Conservation (phyloP, 2,329 filamentous ascomycete genomes). For the Cladosporium cucumerinum region DNA sequence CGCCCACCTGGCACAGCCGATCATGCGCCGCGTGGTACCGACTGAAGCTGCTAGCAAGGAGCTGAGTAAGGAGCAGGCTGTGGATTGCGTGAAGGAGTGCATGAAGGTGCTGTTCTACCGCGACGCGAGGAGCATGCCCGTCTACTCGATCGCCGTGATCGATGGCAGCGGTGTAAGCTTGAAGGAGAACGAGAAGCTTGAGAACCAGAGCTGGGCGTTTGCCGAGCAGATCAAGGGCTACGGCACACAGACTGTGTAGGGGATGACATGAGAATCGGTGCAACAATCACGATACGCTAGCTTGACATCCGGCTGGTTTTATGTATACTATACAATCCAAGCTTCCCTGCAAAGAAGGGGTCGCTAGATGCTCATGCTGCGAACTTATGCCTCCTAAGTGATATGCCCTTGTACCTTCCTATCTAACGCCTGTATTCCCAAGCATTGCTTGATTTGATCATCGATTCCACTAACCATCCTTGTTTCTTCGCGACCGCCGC, state of each 20-base stretch:
- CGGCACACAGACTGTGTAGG: slow-evolving; percentile 66
- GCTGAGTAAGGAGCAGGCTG: slow-evolving; percentile 72
- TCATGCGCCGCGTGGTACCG: slow-evolving; percentile 78
- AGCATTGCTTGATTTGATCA: background rate
- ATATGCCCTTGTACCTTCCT: background rate
- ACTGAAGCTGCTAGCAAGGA: slow-evolving; percentile 74
- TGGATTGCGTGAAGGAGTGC: slow-evolving; percentile 81
- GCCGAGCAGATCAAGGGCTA: slow-evolving; percentile 93
- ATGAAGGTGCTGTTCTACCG: slow-evolving; percentile 99
- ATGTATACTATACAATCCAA: slow-evolving; percentile 16
- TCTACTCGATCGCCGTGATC: slow-evolving; percentile 86
- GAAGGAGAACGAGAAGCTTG: slow-evolving; percentile 79
- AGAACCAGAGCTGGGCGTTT: slow-evolving; percentile 97
- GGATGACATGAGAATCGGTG: background rate
- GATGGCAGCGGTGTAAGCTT: slow-evolving; percentile 82
- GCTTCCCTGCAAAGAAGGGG: background rate
- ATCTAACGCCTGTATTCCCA: background rate
- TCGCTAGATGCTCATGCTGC: background rate
- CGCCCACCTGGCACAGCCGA: slow-evolving; percentile 85
- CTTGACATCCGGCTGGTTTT: slow-evolving; percentile 8
- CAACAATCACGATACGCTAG: slow-evolving; percentile 5
- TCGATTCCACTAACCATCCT: background rate
- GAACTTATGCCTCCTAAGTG: background rate
- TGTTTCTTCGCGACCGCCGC: background rate
- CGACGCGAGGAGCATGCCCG: slow-evolving; percentile 87